Conservation (phyloP, 2,329 filamentous ascomycete genomes). For the Chrysosporium queenslandicum region DNA sequence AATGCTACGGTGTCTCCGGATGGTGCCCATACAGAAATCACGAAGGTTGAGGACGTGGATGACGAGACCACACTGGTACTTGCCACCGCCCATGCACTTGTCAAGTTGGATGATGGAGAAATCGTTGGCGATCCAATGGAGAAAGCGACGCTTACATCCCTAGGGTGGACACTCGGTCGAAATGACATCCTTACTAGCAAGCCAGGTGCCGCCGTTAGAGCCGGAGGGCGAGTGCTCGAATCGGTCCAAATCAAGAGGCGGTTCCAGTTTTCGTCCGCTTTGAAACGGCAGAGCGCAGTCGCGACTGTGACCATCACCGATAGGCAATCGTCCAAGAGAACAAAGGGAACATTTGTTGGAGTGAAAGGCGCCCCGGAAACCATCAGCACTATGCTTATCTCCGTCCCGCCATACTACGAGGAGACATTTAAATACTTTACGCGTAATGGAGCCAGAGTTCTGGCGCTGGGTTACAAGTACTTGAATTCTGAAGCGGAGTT, state of each 20-base stretch:
- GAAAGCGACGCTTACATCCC: slow-evolving; percentile 79
- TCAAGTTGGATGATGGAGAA: slow-evolving; percentile 93
- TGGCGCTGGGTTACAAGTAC: slow-evolving; percentile 90
- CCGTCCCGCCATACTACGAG: slow-evolving; percentile 78
- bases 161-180: slow-evolving; percentile 85
- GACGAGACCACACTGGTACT: slow-evolving; percentile 85
- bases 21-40: slow-evolving; percentile 73
- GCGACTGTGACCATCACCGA: slow-evolving; percentile 69
- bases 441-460: slow-evolving; percentile 83
- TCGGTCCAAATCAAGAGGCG: slow-evolving; percentile 89
- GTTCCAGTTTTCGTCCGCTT: slow-evolving; percentile 94
- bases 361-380: slow-evolving; percentile 98
- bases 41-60: slow-evolving; percentile 57
- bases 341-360: slow-evolving; percentile 78
- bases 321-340: slow-evolving; percentile 60
- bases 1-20: slow-evolving; percentile 61
- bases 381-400: slow-evolving; percentile 82
- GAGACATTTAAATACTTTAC: slow-evolving; percentile 99
- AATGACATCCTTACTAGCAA: slow-evolving; percentile 76
- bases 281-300: slow-evolving; percentile 93
- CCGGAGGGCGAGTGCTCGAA: slow-evolving; percentile 46
- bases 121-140: slow-evolving; percentile 99
- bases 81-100: slow-evolving; percentile 86
- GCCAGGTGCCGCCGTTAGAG: slow-evolving; percentile 30
- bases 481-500: slow-evolving; percentile 72